phyloP scores from a whole-genome alignment of 2,329 filamentous ascomycete species.

The Aureobasidium sp. region DNA sequence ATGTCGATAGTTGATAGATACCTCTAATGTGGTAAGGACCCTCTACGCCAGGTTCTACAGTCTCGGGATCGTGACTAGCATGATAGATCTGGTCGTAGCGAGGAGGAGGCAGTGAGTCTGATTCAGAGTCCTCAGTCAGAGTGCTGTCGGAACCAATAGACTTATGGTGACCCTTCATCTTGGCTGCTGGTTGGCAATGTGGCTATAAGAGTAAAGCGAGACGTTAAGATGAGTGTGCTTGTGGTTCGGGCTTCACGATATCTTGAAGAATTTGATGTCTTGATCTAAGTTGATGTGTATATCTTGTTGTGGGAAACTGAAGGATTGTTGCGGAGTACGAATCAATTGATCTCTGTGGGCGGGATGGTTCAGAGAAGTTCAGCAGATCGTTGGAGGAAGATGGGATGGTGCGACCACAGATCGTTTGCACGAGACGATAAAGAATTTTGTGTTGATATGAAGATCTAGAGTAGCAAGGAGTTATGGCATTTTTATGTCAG shows the following conservation, averaged over 20 bases:
- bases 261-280: no score
- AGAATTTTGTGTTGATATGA: background rate
- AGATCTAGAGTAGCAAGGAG: background rate
- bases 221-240: background rate
- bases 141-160: background rate
- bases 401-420: background rate
- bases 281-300: no score
- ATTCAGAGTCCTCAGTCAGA: background rate
- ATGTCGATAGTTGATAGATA: background rate
- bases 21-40: constrained; percentile 1
- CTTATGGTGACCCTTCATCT: background rate
- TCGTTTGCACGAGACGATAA: background rate
- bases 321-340: no score
- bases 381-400: background rate
- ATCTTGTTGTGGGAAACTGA: no score
- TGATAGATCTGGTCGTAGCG: background rate
- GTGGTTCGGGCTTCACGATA: background rate
- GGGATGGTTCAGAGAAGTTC: no score
- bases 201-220: no score
- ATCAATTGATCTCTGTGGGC: no score
- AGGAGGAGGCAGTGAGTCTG: background rate
- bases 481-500: background rate
- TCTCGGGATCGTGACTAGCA: background rate
- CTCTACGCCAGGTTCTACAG: background rate
- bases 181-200: background rate